Conservation (phyloP, 2,329 filamentous ascomycete species). For the Cladosporium sp. region DNA sequence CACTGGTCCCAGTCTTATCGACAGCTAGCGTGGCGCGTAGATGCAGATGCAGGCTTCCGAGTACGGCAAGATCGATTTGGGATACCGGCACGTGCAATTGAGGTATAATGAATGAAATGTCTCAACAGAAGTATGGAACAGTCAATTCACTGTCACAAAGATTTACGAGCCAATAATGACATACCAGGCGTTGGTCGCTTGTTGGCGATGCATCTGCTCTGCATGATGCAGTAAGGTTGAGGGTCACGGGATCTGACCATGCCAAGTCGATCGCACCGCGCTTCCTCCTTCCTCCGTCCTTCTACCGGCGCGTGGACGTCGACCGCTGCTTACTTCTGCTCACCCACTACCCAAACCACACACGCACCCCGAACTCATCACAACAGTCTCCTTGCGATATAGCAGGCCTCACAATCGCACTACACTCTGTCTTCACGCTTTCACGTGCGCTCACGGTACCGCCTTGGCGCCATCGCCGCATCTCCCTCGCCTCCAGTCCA, state of each 20-base stretch:
- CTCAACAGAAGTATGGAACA: too few species aligned
- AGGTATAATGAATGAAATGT: not conserved
- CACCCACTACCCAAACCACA: not conserved
- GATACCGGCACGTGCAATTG: not conserved
- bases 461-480: not conserved
- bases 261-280: constrained; percentile 12
- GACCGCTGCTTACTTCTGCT: not conserved
- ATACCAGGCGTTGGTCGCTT: not conserved
- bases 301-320: not conserved
- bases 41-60: constrained; percentile 8
- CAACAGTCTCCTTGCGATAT: not conserved
- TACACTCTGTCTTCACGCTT: not conserved
- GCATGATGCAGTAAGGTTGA: constrained; percentile 5
- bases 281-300: too few species aligned
- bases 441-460: not conserved
- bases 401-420: not conserved
- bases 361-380: not conserved
- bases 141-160: not conserved
- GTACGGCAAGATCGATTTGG: not conserved
- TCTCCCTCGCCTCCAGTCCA: not conserved
- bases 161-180: not conserved
- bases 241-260: constrained; percentile 10
- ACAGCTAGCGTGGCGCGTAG: constrained; percentile 4
- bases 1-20: not conserved
- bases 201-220: not conserved